A percentile compares a stretch with the other conserved stretches of the same genome.
These are phyloP conservation scores for Dictyostelium capitatum DNA, from an alignment of 78 protist genomes.

Conservation along the genomic window DNA sequence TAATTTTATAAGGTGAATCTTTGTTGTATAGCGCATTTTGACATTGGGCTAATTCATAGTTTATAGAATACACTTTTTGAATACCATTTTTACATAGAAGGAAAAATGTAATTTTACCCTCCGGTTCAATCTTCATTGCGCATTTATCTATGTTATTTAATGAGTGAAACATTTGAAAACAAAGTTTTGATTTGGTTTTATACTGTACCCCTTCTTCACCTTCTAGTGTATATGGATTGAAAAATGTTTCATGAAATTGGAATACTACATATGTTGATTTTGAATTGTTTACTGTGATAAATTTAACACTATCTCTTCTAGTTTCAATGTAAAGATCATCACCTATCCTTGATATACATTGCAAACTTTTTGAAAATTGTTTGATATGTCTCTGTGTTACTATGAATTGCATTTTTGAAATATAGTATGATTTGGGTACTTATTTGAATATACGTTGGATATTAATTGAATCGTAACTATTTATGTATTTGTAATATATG, in stretches of 20 bases:
- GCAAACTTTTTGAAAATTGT: slow-evolving; percentile 50
- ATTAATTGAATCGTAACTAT: no score
- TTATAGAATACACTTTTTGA: slow-evolving; percentile 23
- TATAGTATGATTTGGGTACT: no score
- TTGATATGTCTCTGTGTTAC: slow-evolving; percentile 19
- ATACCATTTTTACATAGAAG: slow-evolving; percentile 32
- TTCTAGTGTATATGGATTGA: neutral
- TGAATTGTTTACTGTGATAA: slow-evolving; percentile 35
- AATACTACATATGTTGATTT: slow-evolving; percentile 46
- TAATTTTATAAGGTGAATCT: neutral
- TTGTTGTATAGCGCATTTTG: slow-evolving; percentile 3
- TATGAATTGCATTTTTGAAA: slow-evolving; percentile 10
- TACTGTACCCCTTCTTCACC: neutral
- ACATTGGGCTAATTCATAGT: slow-evolving; percentile 14
- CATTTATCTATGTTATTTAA: slow-evolving; percentile 28
- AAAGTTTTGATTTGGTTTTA: slow-evolving; percentile 35
- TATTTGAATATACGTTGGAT: no score
- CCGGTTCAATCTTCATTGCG: slow-evolving; percentile 3
- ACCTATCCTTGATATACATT: slow-evolving; percentile 45
- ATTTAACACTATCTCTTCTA: slow-evolving; percentile 36
- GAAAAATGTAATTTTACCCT: neutral
- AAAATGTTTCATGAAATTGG: neutral
- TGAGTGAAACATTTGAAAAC: slow-evolving; percentile 53
- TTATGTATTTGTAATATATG: no score
- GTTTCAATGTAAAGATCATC: slow-evolving; percentile 52